These are phyloP conservation scores for Sporisorium exsertum DNA, from an alignment of 1,284 basidiomycete genomes.

Conservation along the genomic window DNA sequence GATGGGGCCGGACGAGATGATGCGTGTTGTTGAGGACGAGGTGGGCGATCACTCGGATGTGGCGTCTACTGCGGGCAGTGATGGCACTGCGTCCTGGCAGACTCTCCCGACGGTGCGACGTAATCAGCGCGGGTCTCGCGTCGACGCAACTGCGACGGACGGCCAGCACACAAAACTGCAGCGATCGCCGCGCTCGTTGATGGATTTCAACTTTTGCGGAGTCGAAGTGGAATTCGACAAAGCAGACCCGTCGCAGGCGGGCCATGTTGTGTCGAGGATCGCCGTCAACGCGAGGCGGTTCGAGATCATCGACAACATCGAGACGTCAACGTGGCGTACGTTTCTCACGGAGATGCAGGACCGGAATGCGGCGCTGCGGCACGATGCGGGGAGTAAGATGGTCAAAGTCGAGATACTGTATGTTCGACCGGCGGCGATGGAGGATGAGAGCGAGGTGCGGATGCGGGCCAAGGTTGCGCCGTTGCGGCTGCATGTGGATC, in stretches of 20 bases:
- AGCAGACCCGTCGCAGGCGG: conserved; percentile 28
- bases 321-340: conserved; percentile 97
- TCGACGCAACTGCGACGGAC: background rate
- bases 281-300: conserved; percentile 72
- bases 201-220: conserved; percentile 83
- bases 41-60: conserved; percentile 74
- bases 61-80: conserved; percentile 34
- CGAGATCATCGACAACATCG: conserved; percentile 96
- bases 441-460: conserved; percentile 75
- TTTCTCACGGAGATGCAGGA: conserved; percentile 78
- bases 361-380: conserved; percentile 70
- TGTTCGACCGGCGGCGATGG: conserved; percentile 26
- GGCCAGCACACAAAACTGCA: conserved; percentile 74
- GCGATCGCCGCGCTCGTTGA: conserved; percentile 82
- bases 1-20: conserved; percentile 72
- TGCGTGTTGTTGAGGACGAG: conserved; percentile 88
- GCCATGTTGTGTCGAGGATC: conserved; percentile 47
- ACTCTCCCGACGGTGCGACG: conserved; percentile 31
- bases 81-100: conserved; percentile 55
- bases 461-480: conserved; percentile 75
- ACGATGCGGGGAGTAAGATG: conserved; percentile 92
- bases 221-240: conserved; percentile 72
- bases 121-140: background rate
- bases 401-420: conserved; percentile 80
- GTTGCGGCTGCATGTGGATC: conserved; percentile 91